Conservation (phyloP, 176 grass and related monocot genomes). For the Aegilops speltoides region DNA sequence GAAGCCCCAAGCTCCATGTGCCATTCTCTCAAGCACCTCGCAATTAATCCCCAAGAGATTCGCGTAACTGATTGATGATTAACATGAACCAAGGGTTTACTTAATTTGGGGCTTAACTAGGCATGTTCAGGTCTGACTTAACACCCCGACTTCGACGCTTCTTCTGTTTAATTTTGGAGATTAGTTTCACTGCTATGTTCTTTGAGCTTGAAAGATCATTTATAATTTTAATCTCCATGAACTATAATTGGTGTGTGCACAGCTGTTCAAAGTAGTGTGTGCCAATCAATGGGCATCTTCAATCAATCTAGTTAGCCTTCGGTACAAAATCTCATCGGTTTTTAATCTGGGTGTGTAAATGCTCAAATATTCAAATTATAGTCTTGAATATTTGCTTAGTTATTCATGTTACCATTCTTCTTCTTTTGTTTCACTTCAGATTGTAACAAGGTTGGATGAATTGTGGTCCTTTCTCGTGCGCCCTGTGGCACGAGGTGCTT, state of each 20-base stretch:
- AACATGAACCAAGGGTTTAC: background rate
- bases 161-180: background rate
- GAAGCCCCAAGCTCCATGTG: conserved; percentile 14
- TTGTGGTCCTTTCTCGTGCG: too few relatives aligned
- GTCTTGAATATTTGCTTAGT: background rate
- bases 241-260: background rate
- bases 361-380: background rate
- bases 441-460: too few relatives aligned
- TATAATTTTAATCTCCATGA: background rate
- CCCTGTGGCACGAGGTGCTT: too few relatives aligned
- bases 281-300: background rate
- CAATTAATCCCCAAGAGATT: background rate
- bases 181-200: background rate
- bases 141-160: background rate
- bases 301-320: background rate
- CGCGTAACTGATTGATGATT: background rate
- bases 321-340: background rate
- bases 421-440: background rate
- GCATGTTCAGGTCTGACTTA: background rate
- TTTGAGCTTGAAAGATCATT: background rate
- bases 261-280: background rate
- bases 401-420: background rate
- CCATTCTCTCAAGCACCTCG: background rate
- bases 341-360: background rate
- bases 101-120: conserved; percentile 2